Evolutionary conservation across 257 asterid genomes (phyloP).

Genomic region (Forsythia viridissima): DNA sequence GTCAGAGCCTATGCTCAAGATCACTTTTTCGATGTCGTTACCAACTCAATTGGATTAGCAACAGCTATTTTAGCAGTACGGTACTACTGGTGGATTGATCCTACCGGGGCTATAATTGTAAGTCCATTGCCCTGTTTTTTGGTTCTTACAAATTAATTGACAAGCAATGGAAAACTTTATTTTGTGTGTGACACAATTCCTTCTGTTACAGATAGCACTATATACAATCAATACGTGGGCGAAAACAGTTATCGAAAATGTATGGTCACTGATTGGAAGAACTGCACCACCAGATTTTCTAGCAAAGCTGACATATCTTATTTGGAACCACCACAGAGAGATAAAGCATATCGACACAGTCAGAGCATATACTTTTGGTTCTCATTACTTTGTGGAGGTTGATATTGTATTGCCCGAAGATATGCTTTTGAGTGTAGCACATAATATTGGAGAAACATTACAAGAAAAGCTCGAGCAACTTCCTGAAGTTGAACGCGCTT

Average conservation of each 20-base stretch:
- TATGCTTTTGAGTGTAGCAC: slow-evolving; percentile 74
- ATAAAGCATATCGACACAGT: slow-evolving; percentile 84
- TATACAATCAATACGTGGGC: slow-evolving; percentile 91
- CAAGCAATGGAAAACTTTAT: background rate
- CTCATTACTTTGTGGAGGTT: slow-evolving; percentile 90
- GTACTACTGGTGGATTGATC: slow-evolving; percentile 93
- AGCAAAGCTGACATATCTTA: slow-evolving; percentile 68
- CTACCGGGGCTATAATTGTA: slow-evolving; percentile 81
- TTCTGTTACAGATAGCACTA: slow-evolving; percentile 64
- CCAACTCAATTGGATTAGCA: slow-evolving; percentile 77
- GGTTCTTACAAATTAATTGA: background rate
- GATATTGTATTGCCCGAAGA: slow-evolving; percentile 81
- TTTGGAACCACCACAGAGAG: slow-evolving; percentile 84
- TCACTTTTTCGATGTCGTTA: slow-evolving; percentile 84
- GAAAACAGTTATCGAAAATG: slow-evolving; percentile 80
- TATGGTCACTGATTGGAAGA: slow-evolving; percentile 79
- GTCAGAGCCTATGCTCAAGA: slow-evolving; percentile 92
- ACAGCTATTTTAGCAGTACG: slow-evolving; percentile 77
- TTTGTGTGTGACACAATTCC: background rate
- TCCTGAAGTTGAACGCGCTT: slow-evolving; percentile 84
- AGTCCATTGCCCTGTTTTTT: slow-evolving; percentile 30
- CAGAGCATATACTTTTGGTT: slow-evolving; percentile 84
- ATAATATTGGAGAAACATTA: slow-evolving; percentile 79
- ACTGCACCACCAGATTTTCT: slow-evolving; percentile 96
- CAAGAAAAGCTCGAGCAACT: slow-evolving; percentile 85